Percentiles rank a stretch among this genome's conserved stretches.
phyloP scores from a whole-genome alignment of 352 stramenopile genomes.

The Phytopythium ostracodes region DNA sequence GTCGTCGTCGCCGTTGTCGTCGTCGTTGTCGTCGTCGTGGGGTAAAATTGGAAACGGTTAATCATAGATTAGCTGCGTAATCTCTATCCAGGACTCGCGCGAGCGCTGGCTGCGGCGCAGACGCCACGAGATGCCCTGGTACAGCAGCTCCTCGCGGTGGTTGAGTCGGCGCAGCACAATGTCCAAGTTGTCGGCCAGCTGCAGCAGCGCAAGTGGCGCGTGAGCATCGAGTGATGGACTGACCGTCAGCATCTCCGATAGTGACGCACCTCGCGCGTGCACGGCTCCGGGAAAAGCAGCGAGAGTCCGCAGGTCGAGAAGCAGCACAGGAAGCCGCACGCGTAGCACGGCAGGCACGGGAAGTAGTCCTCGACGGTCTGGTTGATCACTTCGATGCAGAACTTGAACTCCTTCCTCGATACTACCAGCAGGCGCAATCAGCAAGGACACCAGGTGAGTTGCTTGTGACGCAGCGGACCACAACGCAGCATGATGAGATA shows the following conservation, averaged over 20 bases:
- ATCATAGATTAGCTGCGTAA: conserved; percentile 62
- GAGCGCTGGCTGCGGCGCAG: conserved; percentile 38
- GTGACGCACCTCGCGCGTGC: conserved; percentile 60
- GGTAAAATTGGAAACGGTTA: conserved; percentile 6
- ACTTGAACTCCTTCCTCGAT: conserved; percentile 68
- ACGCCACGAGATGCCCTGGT: conserved; percentile 61
- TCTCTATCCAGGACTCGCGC: conserved; percentile 69
- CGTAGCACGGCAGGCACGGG: conserved; percentile 66
- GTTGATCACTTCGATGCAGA: conserved; percentile 74
- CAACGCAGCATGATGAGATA: too few relatives aligned
- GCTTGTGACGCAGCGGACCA: too few relatives aligned
- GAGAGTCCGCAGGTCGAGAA: conserved; percentile 57
- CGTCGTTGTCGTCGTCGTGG: too few relatives aligned
- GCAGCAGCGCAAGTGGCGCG: conserved; percentile 2
- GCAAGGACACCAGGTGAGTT: too few relatives aligned
- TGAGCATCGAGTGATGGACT: neutral
- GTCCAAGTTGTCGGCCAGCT: conserved; percentile 63
- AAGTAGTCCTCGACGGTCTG: conserved; percentile 73
- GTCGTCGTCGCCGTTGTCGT: too few relatives aligned
- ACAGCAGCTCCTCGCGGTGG: conserved; percentile 66
- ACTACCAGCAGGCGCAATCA: too few relatives aligned
- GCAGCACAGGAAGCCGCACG: conserved; percentile 64
- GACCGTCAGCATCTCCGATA: too few relatives aligned
- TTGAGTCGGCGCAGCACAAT: conserved; percentile 60
- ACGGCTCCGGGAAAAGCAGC: conserved; percentile 54